Base-by-base conservation (phyloP, 2,329 filamentous ascomycete species). In the Cordyceps cateniannulata region DNA sequence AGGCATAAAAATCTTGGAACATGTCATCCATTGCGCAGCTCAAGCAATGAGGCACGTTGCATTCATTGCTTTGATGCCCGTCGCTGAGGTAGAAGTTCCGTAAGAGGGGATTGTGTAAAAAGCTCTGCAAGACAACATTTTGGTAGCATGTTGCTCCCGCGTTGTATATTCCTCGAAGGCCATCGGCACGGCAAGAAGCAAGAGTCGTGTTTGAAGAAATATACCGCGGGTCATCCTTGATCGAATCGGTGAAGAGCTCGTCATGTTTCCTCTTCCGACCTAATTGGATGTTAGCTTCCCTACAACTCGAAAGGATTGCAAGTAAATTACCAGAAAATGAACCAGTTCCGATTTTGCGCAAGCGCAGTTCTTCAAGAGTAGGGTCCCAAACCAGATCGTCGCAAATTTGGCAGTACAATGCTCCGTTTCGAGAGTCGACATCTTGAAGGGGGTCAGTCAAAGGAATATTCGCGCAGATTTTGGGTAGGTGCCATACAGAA, bases 131-230 rank as follows among this genome's bases (percentile, higher is more conserved):
- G 52, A 98, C 92, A 32, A 97, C 93, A 68, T 95, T 96, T 82
- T 98, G 93, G 75, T 97, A 99, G 77, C 93, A 99, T 12, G 95
- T 98, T 62, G 96, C 92, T n/a, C 93, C 95, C 72, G 96, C 93
- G 70, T 98, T 99, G 75, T 96, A 97, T 63, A 99, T 88, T 35
- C 93, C 93, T 40, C 95, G 86, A 44, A 97, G 84, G 10, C 95
- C 93, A 66, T 89, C 92, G 20, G 91, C 92, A 61, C 90, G 86
- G 71, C 93, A 97, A 14, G 91, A 89, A 7, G 90, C 87, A 61
- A 86, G 84, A 29, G 84, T 87, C 14, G 92, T 93, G 70, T 97
- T 96, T 63, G 81, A 81, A 45, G 86, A 83, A 65, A 96, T 88
- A 67, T 90, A 92, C 60, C 85, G 81, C 61, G 91, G 85, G 64